A percentile compares a stretch with the other conserved stretches of the same genome.
Conservation (phyloP, 805 yeast genomes). For the Ogataea allantospora region DNA sequence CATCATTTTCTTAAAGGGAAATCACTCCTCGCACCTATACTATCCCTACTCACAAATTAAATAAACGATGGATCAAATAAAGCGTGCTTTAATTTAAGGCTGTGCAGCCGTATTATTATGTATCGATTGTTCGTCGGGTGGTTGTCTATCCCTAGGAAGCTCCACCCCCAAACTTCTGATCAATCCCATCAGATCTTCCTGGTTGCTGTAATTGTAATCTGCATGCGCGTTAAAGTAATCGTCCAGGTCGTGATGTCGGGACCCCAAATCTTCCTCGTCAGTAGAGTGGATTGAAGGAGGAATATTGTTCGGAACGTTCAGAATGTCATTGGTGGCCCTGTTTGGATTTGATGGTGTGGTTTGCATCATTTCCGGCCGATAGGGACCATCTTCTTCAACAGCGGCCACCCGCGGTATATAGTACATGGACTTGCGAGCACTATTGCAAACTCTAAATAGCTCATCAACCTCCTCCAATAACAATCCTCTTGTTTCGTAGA, state of each 20-base stretch:
- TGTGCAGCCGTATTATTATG: slow-evolving; percentile 2
- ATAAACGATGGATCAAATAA: slow-evolving; percentile 2
- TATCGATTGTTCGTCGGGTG: slow-evolving; percentile 1
- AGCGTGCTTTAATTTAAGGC: neutral
- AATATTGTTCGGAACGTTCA: slow-evolving; percentile 34
- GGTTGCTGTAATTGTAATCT: slow-evolving; percentile 28
- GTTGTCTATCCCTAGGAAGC: neutral
- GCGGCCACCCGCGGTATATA: slow-evolving; percentile 36
- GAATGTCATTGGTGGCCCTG: slow-evolving; percentile 28
- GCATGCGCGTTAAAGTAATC: slow-evolving; percentile 5
- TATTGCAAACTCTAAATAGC: slow-evolving; percentile 59
- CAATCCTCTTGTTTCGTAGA: slow-evolving; percentile 78
- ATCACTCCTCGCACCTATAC: slow-evolving; percentile 7
- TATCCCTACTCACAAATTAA: too few relatives aligned
- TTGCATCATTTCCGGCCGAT: neutral
- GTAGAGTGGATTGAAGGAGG: slow-evolving; percentile 40
- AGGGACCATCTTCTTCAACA: slow-evolving; percentile 2
- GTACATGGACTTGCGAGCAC: slow-evolving; percentile 48
- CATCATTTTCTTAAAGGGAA: slow-evolving; percentile 4
- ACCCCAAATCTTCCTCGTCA: slow-evolving; percentile 27
- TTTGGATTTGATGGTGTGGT: neutral
- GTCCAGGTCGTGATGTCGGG: slow-evolving; percentile 4
- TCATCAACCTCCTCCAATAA: slow-evolving; percentile 81
- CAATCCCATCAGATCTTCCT: slow-evolving; percentile 29
- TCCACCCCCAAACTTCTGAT: slow-evolving; percentile 24